Evolutionary conservation across 805 yeast genomes (phyloP), one percentile per base, ranked within the genome.

Genomic region (Yarrowia sp.): DNA sequence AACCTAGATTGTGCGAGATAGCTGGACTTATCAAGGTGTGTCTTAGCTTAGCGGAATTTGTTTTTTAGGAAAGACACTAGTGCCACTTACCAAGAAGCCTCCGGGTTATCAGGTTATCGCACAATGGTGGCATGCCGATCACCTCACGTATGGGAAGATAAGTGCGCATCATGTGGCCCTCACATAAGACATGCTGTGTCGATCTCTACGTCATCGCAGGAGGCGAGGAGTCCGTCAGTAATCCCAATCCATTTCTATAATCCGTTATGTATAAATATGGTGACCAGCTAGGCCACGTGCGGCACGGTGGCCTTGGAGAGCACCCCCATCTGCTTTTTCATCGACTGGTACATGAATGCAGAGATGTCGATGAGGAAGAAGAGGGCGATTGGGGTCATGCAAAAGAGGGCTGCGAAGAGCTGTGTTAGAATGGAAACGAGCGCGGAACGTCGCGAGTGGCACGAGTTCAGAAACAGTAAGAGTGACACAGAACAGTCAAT

Each of bases 301-400:
- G 51, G 51, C 51, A 33, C 32, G 36, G 44, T 35, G 47, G 61
- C 47, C 41, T 55, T 39, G 61, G 47, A 25, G 5, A 55, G 61
- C 47, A 38, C 27, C 16, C 46, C 38, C 58, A 51, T 51, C 42
- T 51, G 58, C 18, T 51, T 51, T 32, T 51, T 51, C 58, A 51
- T 51, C 16, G 58, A 33, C 42, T 55, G 61, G 47, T 55, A 55
- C 61, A 55, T 55, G 61, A 55, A 55, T 39, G 61, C 61, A 14
- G 47, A 27, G 14, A 55, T 39, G 41, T 55, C 61, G 14, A 55
- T 55, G 47, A 55, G 29, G 22, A 55, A 38, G 16, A 55, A 55
- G 35, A 55, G 47, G 22, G 47, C 36, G 25, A 55, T 38, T 8
- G 61, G 61, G 6, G 61, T 55, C 61, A 55, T 55, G 38, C 46